A percentile compares a stretch with the other conserved stretches of the same genome.
Conservation (phyloP, 805 yeast genomes). For the Cyberlindnera misumaiensis region DNA sequence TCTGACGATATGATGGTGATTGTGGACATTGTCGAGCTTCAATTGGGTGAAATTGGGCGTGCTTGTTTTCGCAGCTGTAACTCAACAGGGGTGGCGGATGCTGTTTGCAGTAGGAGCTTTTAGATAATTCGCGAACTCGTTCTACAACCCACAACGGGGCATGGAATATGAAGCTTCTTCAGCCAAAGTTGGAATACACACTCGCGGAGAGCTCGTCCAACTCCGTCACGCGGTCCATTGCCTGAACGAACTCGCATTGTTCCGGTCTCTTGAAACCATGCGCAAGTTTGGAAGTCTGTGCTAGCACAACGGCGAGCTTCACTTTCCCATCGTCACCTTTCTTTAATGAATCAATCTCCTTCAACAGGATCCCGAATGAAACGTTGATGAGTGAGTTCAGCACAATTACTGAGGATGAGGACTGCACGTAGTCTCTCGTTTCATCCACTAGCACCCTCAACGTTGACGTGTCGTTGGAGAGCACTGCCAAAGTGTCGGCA, state of each 20-base stretch:
- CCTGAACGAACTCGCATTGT: conserved; percentile 35
- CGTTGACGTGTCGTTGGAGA: conserved; percentile 23
- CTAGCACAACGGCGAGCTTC: conserved; percentile 65
- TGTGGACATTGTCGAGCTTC: no score
- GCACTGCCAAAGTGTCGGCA: conserved; percentile 28
- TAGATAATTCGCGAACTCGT: no score
- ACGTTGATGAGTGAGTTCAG: conserved; percentile 28
- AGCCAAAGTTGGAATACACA: conserved; percentile 71
- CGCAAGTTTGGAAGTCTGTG: conserved; percentile 61
- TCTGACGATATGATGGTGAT: conserved; percentile 69
- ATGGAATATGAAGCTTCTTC: neutral
- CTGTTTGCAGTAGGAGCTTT: no score
- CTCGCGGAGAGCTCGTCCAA: conserved; percentile 86
- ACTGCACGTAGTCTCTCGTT: conserved; percentile 34
- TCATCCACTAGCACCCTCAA: conserved; percentile 34
- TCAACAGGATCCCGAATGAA: conserved; percentile 19
- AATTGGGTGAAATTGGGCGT: no score
- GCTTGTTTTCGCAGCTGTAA: no score
- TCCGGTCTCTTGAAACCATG: conserved; percentile 38
- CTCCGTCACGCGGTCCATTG: conserved; percentile 46
- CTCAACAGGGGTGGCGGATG: no score
- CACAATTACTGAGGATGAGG: conserved; percentile 30
- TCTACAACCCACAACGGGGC: no score
- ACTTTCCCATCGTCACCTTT: conserved; percentile 21
- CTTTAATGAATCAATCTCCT: conserved; percentile 6